These are phyloP conservation scores for Populus nigra DNA, from an alignment of 345 rosid genomes.

Conservation along the genomic window DNA sequence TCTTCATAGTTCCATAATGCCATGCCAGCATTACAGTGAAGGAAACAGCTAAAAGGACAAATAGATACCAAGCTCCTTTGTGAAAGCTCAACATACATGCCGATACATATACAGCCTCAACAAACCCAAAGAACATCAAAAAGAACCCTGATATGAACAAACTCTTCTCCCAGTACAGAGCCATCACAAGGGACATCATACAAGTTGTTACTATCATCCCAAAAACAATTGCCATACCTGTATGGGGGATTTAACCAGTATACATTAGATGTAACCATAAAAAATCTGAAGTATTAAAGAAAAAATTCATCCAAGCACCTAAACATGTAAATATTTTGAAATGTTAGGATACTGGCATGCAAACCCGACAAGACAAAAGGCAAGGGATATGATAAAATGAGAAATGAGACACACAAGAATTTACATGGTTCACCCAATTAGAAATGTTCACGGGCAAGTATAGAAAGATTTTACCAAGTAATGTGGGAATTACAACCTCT, in stretches of 20 bases:
- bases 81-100: conserved; percentile 44
- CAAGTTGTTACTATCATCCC: conserved; percentile 63
- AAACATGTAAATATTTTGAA: background rate
- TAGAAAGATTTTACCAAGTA: too few species aligned
- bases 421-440: too few species aligned
- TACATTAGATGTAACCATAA: background rate
- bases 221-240: conserved; percentile 54
- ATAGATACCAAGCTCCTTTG: conserved; percentile 54
- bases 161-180: conserved; percentile 50
- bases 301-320: background rate
- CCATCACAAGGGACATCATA: conserved; percentile 60
- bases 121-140: conserved; percentile 40
- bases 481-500: too few species aligned
- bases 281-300: too few species aligned
- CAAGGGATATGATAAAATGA: too few species aligned
- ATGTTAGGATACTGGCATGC: too few species aligned
- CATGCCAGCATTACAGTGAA: conserved; percentile 51
- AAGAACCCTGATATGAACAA: conserved; percentile 41
- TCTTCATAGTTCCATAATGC: conserved; percentile 61
- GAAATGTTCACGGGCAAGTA: too few species aligned
- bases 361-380: too few species aligned
- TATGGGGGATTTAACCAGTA: conserved; percentile 1
- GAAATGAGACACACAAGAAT: too few species aligned
- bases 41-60: conserved; percentile 32
- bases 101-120: conserved; percentile 47